Base-by-base conservation (phyloP, 495 filamentous ascomycete genomes). In the Penicillium longicatenatum region DNA sequence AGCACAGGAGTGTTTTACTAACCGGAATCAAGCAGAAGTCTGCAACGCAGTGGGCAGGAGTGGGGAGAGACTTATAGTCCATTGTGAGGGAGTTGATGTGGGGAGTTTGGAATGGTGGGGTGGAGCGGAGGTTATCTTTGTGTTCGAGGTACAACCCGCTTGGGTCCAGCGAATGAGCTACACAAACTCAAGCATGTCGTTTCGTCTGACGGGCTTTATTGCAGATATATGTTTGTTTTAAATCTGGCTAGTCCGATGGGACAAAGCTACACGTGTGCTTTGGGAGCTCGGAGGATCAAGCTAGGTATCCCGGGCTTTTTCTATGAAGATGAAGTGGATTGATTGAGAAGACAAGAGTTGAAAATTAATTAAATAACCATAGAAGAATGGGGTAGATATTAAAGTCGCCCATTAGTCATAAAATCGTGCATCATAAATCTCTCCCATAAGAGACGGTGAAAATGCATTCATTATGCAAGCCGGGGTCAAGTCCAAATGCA, bases 21-120 rank as follows among this genome's bases (percentile, higher is more conserved):
- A 92, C 88, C 0, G 91, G 91, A 61, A 94, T 84, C 49, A 94
- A 74, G 70, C 91, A 94, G 66, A 94, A 93, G 66, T 96, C 91
- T 4, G 84, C 91, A 29, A 85, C 81, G 72, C 90, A 93, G 52
- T 73, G 68, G 14, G 77, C 69, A 4, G 90, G 90, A 0, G 90
- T 92, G 8, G 79, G 74, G 50, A 89, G 71, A 19, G 62, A 63
- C n/a, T 52, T 54, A 35, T 44, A 57, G 35, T 35, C 31, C 61
- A 64, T 64, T 31, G 51, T 50, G 22, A 26, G 24, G 12, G 45
- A 30, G 22, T 48, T 29, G 45, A 11, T 17, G 12, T 48, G 16
- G 50, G 50, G 16, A 20, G 33, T 52, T 21, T 43, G 11, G 6
- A 16, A 26, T 39, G 22, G 35, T 26, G 24, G 16, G 45, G 45